Evolutionary conservation across 768 basidiomycete genomes (phyloP).

Genomic region (Hygrocybe coccinea): DNA sequence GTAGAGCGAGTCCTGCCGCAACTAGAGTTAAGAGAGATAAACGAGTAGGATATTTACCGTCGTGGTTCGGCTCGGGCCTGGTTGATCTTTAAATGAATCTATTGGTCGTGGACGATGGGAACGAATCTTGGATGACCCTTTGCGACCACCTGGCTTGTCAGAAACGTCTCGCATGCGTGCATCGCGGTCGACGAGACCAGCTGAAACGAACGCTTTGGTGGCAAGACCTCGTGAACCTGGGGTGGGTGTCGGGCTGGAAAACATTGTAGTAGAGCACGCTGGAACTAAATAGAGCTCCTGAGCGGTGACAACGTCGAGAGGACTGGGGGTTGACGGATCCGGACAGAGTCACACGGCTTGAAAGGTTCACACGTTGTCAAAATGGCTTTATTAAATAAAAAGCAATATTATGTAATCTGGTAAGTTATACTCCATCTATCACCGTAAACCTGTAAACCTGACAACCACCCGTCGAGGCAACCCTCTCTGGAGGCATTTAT

Average conservation of each 20-base stretch:
- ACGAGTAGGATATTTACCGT: constrained; percentile 60
- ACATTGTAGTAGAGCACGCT: constrained; percentile 33
- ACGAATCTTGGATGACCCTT: constrained; percentile 57
- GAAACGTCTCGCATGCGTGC: constrained; percentile 67
- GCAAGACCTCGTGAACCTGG: constrained; percentile 57
- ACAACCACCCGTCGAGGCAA: no score
- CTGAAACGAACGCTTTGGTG: constrained; percentile 57
- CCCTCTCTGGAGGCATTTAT: no score
- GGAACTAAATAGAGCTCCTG: not conserved
- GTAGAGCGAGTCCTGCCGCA: not conserved
- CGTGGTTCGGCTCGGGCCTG: constrained; percentile 44
- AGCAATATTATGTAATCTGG: no score
- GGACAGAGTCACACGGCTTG: no score
- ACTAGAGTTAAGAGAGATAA: constrained; percentile 13
- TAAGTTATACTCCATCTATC: no score
- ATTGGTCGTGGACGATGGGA: constrained; percentile 56
- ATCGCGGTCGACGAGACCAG: constrained; percentile 75
- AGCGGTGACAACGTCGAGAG: not conserved
- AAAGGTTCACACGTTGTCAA: no score
- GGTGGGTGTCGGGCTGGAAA: constrained; percentile 56
- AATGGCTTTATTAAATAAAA: no score
- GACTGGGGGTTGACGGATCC: no score
- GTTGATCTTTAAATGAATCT: constrained; percentile 49
- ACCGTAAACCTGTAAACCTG: no score
- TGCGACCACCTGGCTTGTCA: constrained; percentile 69